A percentile compares a stretch with the other conserved stretches of the same genome.
phyloP scores from a whole-genome alignment of 2,329 filamentous ascomycete species.

The Lachnellula cervina region DNA sequence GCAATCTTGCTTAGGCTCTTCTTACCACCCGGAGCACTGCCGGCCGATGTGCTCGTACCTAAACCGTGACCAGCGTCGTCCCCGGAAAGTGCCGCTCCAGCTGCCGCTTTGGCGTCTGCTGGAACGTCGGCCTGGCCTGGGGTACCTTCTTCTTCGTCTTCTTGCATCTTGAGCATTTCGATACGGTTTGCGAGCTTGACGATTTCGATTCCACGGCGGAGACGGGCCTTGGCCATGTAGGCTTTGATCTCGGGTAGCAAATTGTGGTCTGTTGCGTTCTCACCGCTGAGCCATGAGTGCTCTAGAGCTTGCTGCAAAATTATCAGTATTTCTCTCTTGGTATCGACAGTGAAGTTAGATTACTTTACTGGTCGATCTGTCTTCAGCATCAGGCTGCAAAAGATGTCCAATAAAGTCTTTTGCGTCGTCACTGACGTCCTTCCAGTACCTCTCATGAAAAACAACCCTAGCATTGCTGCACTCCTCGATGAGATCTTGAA shows the following conservation, averaged over 20 bases:
- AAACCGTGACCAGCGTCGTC: slow-evolving; percentile 10
- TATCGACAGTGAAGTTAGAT: slow-evolving; percentile 23
- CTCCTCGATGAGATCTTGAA: slow-evolving; percentile 90
- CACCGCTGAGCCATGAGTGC: slow-evolving; percentile 85
- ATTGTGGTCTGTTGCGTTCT: slow-evolving; percentile 92
- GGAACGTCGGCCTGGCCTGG: slow-evolving; percentile 58
- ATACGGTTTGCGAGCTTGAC: slow-evolving; percentile 96
- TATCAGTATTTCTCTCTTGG: slow-evolving; percentile 9
- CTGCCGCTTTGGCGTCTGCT: slow-evolving; percentile 51
- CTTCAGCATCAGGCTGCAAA: slow-evolving; percentile 70
- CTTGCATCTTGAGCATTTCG: slow-evolving; percentile 87
- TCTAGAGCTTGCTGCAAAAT: slow-evolving; percentile 63
- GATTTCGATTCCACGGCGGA: slow-evolving; percentile 90
- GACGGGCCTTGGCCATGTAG: slow-evolving; percentile 85
- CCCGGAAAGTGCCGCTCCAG: slow-evolving; percentile 38
- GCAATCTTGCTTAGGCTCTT: slow-evolving; percentile 45
- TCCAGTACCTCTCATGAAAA: slow-evolving; percentile 98
- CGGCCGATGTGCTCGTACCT: slow-evolving; percentile 9
- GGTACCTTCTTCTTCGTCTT: slow-evolving; percentile 78
- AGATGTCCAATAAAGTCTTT: slow-evolving; percentile 88
- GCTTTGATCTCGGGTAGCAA: slow-evolving; percentile 94
- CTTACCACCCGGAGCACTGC: slow-evolving; percentile 30
- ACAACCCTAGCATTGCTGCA: slow-evolving; percentile 78
- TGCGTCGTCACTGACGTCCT: slow-evolving; percentile 89
- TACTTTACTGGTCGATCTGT: slow-evolving; percentile 74